Conservation (phyloP, 2,329 filamentous ascomycete species). For the Claviceps cyperi region DNA sequence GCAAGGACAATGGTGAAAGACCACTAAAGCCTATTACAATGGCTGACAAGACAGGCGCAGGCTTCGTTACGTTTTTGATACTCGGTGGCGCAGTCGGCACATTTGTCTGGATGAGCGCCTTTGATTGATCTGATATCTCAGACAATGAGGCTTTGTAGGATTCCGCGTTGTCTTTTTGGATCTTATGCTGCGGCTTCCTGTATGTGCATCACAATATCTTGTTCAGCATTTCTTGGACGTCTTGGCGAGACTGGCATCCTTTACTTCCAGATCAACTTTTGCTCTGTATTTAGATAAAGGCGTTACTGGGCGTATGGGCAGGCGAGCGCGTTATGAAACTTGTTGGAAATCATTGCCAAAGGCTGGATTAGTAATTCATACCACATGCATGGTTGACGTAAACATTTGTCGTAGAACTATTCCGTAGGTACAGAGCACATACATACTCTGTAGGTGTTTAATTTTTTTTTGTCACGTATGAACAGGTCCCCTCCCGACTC, state of each 20-base stretch:
- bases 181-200: neutral
- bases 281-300: neutral
- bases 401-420: no score
- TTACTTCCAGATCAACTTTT: neutral
- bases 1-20: slow-evolving; percentile 15
- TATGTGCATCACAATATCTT: neutral
- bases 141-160: neutral
- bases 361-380: no score
- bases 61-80: slow-evolving; percentile 31
- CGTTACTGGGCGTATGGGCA: neutral
- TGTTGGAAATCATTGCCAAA: no score
- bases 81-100: slow-evolving; percentile 25
- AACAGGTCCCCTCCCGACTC: no score
- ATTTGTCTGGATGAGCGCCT: slow-evolving; percentile 37
- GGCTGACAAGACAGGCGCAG: slow-evolving; percentile 33
- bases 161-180: neutral
- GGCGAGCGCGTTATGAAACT: no score
- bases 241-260: neutral
- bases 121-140: slow-evolving; percentile 10
- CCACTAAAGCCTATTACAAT: slow-evolving; percentile 21
- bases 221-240: neutral
- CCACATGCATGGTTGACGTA: no score
- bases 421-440: no score
- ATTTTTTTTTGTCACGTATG: no score
- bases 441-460: no score